Evolutionary conservation across 495 filamentous ascomycete species (phyloP).

Genomic region (Ascodesmis nigricans): DNA sequence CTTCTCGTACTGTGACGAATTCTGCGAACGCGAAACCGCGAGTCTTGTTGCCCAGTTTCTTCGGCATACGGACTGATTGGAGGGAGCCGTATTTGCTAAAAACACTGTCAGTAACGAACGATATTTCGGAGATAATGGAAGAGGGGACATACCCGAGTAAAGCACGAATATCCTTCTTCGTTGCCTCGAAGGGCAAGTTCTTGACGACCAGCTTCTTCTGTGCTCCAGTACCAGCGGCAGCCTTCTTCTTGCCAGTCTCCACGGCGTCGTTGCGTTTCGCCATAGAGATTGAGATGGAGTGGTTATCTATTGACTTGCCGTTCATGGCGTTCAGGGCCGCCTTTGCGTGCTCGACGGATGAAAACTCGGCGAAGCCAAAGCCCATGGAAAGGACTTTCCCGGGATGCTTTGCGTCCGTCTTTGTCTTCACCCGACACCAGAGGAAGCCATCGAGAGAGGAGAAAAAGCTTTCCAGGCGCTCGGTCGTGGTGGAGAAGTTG

Average conservation of each 20-base stretch:
- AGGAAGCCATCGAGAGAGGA: slow-evolving; percentile 63
- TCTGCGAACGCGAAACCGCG: slow-evolving; percentile 95
- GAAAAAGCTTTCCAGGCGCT: slow-evolving; percentile 50
- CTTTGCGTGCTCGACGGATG: slow-evolving; percentile 48
- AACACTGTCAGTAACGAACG: neutral
- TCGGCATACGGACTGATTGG: slow-evolving; percentile 74
- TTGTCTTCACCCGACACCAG: slow-evolving; percentile 67
- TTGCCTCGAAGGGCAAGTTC: slow-evolving; percentile 89
- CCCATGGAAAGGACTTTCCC: slow-evolving; percentile 81
- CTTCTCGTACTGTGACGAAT: slow-evolving; percentile 78
- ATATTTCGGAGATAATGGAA: neutral
- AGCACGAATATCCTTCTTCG: slow-evolving; percentile 69
- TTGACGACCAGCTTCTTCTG: slow-evolving; percentile 92
- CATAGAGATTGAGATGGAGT: slow-evolving; percentile 59
- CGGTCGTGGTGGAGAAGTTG: slow-evolving; percentile 69
- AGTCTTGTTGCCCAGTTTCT: slow-evolving; percentile 71
- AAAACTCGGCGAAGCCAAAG: slow-evolving; percentile 85
- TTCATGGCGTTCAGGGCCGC: slow-evolving; percentile 68
- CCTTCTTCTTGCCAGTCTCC: slow-evolving; percentile 45
- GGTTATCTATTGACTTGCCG: slow-evolving; percentile 61
- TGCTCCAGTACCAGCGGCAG: slow-evolving; percentile 48
- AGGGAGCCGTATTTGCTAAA: slow-evolving; percentile 57
- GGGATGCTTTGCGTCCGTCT: slow-evolving; percentile 61
- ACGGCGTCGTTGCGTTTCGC: slow-evolving; percentile 81
- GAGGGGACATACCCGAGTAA: slow-evolving; percentile 37